These are phyloP conservation scores for Leccinum barrowsii DNA, from an alignment of 768 basidiomycete species.

Conservation along the genomic window DNA sequence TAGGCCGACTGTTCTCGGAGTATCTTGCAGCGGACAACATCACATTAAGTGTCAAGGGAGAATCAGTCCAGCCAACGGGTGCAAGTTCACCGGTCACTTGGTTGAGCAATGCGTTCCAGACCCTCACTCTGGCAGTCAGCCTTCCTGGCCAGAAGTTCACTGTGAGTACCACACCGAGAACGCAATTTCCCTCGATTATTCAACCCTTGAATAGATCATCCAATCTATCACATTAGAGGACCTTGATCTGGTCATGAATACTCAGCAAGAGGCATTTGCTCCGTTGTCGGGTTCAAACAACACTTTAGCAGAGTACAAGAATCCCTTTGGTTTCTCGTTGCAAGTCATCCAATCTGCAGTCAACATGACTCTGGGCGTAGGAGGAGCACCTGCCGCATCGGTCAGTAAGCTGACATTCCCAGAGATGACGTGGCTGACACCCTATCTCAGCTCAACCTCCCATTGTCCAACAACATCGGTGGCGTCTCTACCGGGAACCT, in stretches of 20 bases:
- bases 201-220: conserved; percentile 43
- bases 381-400: conserved; percentile 50
- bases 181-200: neutral
- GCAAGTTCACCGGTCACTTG: conserved; percentile 50
- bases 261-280: conserved; percentile 51
- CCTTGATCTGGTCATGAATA: conserved; percentile 50
- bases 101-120: conserved; percentile 70
- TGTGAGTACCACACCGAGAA: conserved; percentile 28
- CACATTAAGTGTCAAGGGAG: conserved; percentile 55
- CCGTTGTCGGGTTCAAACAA: conserved; percentile 56
- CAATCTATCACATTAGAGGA: conserved; percentile 60
- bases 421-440: neutral
- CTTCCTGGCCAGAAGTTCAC: conserved; percentile 59
- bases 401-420: conserved; percentile 31
- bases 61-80: conserved; percentile 58
- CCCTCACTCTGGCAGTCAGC: conserved; percentile 55
- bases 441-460: conserved; percentile 45
- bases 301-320: conserved; percentile 59
- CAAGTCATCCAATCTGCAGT: conserved; percentile 58
- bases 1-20: conserved; percentile 63
- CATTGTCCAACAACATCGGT: conserved; percentile 45
- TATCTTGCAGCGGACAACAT: conserved; percentile 63
- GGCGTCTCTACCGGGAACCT: conserved; percentile 69
- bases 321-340: conserved; percentile 74
- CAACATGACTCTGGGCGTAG: conserved; percentile 47